Evolutionary conservation across 2,329 filamentous ascomycete genomes (phyloP), one percentile per base, ranked within the genome.

Genomic region (Penicillium sp.): DNA sequence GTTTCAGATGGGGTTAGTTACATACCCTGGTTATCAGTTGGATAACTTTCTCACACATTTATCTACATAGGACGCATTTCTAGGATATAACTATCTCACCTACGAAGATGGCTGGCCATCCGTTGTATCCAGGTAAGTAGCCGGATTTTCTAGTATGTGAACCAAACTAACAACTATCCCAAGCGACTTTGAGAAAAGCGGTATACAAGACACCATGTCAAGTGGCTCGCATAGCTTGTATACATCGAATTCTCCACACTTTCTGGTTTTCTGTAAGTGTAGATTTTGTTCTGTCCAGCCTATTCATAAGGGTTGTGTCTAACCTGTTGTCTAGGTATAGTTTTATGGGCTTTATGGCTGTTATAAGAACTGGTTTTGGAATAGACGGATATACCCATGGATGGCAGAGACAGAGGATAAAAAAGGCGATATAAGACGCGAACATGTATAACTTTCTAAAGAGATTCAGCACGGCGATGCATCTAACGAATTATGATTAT

Each of bases 61-160:
- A 24, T 33, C 16, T 42, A 20, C 33, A 26, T 45, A 74, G 71
- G 62, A 73, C 47, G 68, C 72, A 4, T 64, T 62, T 12, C 43
- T 75, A n/a, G 72, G 72, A 20, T 75, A 67, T 63, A 74, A 65
- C 35, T 68, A 69, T 26, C 61, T 75, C n/a, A 57, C 68, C 2
- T 74, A 74, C 52, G 52, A 66, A 8, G 63, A 72, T 47, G 72
- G 72, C 9, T 75, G 72, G 72, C 72, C 72, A 0, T 61, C 66
- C 12, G 52, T 55, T 14, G 45, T 49, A 18, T 52, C 57, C 20
- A 50, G 42, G 57, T 59, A 47, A 1, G 49, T 30, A 30, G 9
- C 20, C 24, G 4, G 11, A 8, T 45, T 23, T 12, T 24, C 12
- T 21, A 42, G 8, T 20, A 26, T 20, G 11, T 42, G 42, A 28